A percentile compares a stretch with the other conserved stretches of the same genome.
Evolutionary conservation across 768 basidiomycete species (phyloP).

Genomic region (Podaxis sp.): DNA sequence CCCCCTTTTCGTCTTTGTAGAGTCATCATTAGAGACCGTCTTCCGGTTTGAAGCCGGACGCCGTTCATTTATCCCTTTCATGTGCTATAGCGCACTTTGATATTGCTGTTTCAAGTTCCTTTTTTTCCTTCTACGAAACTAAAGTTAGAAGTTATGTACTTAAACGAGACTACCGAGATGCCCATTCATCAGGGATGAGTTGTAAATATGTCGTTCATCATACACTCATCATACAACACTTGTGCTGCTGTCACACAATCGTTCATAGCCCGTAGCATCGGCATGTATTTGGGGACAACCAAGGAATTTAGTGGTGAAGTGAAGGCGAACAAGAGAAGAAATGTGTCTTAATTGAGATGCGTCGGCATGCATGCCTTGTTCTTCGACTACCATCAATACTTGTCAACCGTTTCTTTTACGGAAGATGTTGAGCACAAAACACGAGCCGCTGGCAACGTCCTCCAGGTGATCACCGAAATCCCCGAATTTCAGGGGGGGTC

Average conservation of each 20-base stretch:
- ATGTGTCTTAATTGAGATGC: constrained; percentile 8
- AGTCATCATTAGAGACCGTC: background rate
- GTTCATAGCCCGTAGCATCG: background rate
- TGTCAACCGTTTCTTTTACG: background rate
- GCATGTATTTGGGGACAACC: no score
- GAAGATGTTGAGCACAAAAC: constrained; percentile 13
- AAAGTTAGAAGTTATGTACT: background rate
- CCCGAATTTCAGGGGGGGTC: constrained; percentile 55
- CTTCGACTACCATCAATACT: constrained; percentile 24
- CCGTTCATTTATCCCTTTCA: background rate
- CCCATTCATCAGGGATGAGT: background rate
- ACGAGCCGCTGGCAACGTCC: constrained; percentile 52
- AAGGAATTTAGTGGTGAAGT: no score
- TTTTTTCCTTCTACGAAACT: background rate
- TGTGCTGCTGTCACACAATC: background rate
- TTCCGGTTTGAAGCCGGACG: background rate
- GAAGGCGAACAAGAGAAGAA: background rate
- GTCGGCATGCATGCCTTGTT: constrained; percentile 32
- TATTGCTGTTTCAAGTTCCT: background rate
- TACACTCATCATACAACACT: background rate
- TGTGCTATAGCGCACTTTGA: background rate
- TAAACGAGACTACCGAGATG: background rate
- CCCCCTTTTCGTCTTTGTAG: background rate
- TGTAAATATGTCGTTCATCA: no score
- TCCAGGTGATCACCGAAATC: constrained; percentile 85